phyloP scores from a whole-genome alignment of 331 rosid genomes.

The Saraca asoca region DNA sequence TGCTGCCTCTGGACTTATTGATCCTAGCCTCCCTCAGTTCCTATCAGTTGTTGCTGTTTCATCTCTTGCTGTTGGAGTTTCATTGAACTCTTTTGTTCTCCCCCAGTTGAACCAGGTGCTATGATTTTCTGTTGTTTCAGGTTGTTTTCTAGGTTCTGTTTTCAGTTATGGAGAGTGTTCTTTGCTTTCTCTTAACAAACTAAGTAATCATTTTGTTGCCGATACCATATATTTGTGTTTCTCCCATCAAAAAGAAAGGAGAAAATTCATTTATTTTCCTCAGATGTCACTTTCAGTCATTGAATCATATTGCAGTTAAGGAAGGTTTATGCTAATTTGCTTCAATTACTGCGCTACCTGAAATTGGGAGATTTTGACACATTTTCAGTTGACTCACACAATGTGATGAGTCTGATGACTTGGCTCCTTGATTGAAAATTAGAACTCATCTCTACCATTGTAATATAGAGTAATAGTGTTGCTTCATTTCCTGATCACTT shows the following conservation, averaged over 20 bases:
- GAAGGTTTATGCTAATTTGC: conserved; percentile 11
- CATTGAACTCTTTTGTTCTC: conserved; percentile 61
- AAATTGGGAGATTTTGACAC: conserved; percentile 15
- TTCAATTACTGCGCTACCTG: conserved; percentile 12
- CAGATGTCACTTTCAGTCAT: conserved; percentile 10
- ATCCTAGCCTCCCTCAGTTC: conserved; percentile 81
- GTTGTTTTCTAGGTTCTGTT: neutral
- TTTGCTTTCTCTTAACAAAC: conserved; percentile 20
- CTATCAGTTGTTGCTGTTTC: conserved; percentile 69
- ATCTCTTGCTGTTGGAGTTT: conserved; percentile 78
- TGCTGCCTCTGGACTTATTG: conserved; percentile 83
- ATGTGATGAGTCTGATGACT: neutral
- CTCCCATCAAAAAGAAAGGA: neutral
- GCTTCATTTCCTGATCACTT: conserved; percentile 17
- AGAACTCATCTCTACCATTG: neutral
- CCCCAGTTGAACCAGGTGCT: conserved; percentile 80
- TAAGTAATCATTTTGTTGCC: conserved; percentile 12
- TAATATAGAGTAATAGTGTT: neutral
- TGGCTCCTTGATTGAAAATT: conserved; percentile 13
- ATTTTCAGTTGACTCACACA: neutral
- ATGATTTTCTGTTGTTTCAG: neutral
- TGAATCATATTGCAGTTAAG: conserved; percentile 8
- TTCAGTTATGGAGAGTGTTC: neutral
- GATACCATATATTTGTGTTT: conserved; percentile 13
- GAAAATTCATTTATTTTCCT: neutral